A percentile compares a stretch with the other conserved stretches of the same genome.
Evolutionary conservation across 345 rosid species (phyloP).

Genomic region (Citrus maxima): DNA sequence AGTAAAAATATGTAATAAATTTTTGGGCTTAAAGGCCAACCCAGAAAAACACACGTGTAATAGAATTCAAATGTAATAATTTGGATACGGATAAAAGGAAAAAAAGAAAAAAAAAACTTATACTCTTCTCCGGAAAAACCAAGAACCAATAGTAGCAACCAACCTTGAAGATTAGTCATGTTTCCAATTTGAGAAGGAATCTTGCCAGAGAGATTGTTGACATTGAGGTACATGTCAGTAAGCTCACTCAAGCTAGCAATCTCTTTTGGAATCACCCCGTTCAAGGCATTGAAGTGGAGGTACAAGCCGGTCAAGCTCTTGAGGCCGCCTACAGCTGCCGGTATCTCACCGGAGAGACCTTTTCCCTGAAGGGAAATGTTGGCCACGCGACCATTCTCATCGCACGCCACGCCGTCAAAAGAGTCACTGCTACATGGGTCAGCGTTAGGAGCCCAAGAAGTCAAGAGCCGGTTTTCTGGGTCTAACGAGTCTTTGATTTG

Average conservation of each 20-base stretch:
- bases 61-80: background rate
- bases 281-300: conserved; percentile 80
- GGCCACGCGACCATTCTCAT: conserved; percentile 58
- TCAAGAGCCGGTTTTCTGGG: conserved; percentile 60
- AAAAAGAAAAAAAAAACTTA: background rate
- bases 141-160: conserved; percentile 3
- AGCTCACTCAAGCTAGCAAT: conserved; percentile 58
- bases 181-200: conserved; percentile 74
- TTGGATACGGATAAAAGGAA: background rate
- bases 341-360: conserved; percentile 75
- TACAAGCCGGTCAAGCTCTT: conserved; percentile 82
- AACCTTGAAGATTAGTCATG: conserved; percentile 84
- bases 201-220: conserved; percentile 72
- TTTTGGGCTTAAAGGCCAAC: background rate
- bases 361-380: conserved; percentile 92
- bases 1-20: background rate
- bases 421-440: conserved; percentile 60
- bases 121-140: background rate
- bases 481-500: conserved; percentile 78
- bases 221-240: conserved; percentile 77
- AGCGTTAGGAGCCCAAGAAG: conserved; percentile 58
- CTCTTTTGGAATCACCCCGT: conserved; percentile 75
- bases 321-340: conserved; percentile 68
- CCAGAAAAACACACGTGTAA: background rate
- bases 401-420: conserved; percentile 87